phyloP scores from a whole-genome alignment of 2,329 filamentous ascomycete genomes.

The Helotiales sp. region DNA sequence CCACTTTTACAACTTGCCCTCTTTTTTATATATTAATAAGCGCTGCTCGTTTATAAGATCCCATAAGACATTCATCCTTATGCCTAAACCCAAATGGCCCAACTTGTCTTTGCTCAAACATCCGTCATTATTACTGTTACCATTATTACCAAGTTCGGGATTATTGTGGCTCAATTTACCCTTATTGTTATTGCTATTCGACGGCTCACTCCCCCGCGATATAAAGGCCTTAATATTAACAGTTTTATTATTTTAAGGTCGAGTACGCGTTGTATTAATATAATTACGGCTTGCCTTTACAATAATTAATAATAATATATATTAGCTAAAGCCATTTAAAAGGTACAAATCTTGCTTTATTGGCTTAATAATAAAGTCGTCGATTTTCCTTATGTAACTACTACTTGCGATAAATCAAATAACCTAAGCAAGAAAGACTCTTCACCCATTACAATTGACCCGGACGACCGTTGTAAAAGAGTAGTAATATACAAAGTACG shows the following conservation, averaged over 20 bases:
- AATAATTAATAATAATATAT: slow-evolving; percentile 17
- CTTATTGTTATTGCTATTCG: slow-evolving; percentile 17
- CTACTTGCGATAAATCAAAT: slow-evolving; percentile 22
- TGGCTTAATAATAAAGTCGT: slow-evolving; percentile 14
- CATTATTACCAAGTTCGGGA: too few species aligned
- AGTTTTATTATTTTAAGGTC: slow-evolving; percentile 24
- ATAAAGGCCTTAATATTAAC: slow-evolving; percentile 24
- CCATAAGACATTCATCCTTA: slow-evolving; percentile 19
- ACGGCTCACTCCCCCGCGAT: slow-evolving; percentile 26
- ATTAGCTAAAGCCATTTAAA: slow-evolving; percentile 26
- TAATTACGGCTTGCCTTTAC: slow-evolving; percentile 22
- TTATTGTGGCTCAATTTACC: too few species aligned
- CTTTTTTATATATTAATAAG: slow-evolving; percentile 5
- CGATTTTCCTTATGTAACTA: slow-evolving; percentile 20
- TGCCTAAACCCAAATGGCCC: not conserved
- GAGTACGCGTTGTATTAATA: slow-evolving; percentile 18
- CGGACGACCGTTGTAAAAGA: slow-evolving; percentile 24
- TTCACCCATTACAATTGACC: slow-evolving; percentile 16
- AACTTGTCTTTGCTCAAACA: slow-evolving; percentile 19
- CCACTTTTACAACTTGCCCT: slow-evolving; percentile 29
- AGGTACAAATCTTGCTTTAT: slow-evolving; percentile 22
- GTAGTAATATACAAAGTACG: slow-evolving; percentile 23
- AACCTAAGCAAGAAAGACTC: slow-evolving; percentile 24
- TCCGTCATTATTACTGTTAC: too few species aligned
- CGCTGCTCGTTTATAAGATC: not conserved